These are phyloP conservation scores for Bertia moriformis DNA, from an alignment of 2,329 filamentous ascomycete genomes.

Conservation along the genomic window DNA sequence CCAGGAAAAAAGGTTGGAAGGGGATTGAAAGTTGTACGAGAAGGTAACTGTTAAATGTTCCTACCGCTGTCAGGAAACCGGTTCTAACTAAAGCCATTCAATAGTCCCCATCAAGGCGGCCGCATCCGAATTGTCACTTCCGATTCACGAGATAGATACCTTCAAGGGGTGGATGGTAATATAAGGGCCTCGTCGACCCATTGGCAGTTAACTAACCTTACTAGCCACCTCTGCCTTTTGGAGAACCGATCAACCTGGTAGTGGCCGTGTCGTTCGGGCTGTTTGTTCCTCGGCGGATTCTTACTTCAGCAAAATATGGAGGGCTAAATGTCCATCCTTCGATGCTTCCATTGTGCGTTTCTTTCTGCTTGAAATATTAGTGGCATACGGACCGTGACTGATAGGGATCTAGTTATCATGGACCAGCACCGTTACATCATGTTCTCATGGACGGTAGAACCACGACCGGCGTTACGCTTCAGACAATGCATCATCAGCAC, in stretches of 20 bases:
- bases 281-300: constrained; percentile 40
- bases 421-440: constrained; percentile 46
- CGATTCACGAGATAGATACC: constrained; percentile 43
- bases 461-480: constrained; percentile 42
- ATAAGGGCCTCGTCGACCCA: not conserved
- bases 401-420: constrained; percentile 27
- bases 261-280: constrained; percentile 53
- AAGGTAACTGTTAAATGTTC: constrained; percentile 24
- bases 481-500: constrained; percentile 40
- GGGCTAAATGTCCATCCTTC: constrained; percentile 56
- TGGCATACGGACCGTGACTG: no score
- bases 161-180: constrained; percentile 41
- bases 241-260: constrained; percentile 32
- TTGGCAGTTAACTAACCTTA: constrained; percentile 1
- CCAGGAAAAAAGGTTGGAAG: constrained; percentile 42
- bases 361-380: not conserved
- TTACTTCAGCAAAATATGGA: constrained; percentile 37
- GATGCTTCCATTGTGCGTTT: constrained; percentile 36
- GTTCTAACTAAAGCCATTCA: not conserved
- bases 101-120: constrained; percentile 40
- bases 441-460: constrained; percentile 33
- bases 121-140: constrained; percentile 30
- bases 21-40: constrained; percentile 34
- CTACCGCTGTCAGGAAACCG: not conserved
- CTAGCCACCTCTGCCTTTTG: constrained; percentile 23